Percentiles rank a stretch among this genome's conserved stretches.
Evolutionary conservation across 805 yeast genomes (phyloP).

Genomic region (Pichia heedii): DNA sequence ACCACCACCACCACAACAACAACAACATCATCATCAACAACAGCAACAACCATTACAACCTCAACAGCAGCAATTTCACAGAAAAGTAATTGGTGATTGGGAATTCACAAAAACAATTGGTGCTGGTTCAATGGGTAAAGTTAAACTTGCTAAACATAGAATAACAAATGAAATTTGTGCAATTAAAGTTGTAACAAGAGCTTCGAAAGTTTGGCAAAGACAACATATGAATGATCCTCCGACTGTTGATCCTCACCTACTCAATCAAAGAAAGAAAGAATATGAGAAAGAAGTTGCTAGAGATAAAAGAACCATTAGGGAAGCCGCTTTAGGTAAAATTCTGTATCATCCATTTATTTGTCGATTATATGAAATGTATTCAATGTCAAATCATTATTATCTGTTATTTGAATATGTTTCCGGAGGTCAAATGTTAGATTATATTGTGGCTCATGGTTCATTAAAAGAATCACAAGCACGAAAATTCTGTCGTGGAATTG

Average conservation of each 20-base stretch:
- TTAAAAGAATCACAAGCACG: constrained; percentile 90
- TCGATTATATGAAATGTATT: constrained; percentile 83
- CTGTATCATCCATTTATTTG: constrained; percentile 90
- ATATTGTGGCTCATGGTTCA: constrained; percentile 92
- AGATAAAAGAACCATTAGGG: constrained; percentile 87
- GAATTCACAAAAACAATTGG: constrained; percentile 91
- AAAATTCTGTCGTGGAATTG: constrained; percentile 90
- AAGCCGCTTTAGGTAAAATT: constrained; percentile 87
- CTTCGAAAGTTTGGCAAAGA: constrained; percentile 66
- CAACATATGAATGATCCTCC: constrained; percentile 65
- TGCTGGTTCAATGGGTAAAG: constrained; percentile 99
- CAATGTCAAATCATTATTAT: constrained; percentile 95
- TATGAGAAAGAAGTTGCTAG: constrained; percentile 78
- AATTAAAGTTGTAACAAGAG: constrained; percentile 87
- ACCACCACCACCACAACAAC: constrained; percentile 10
- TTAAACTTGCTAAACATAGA: constrained; percentile 83
- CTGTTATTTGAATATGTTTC: constrained; percentile 95
- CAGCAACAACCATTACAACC: not conserved
- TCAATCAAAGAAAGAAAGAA: constrained; percentile 55
- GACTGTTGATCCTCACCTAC: constrained; percentile 48
- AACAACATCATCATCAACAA: constrained; percentile 4
- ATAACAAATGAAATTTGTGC: constrained; percentile 79
- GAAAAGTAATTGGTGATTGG: constrained; percentile 94
- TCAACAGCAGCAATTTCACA: constrained; percentile 41
- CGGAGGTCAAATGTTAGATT: constrained; percentile 96